These are phyloP conservation scores for Rhynchosporium agropyri DNA, from an alignment of 2,329 filamentous ascomycete genomes.

Conservation along the genomic window DNA sequence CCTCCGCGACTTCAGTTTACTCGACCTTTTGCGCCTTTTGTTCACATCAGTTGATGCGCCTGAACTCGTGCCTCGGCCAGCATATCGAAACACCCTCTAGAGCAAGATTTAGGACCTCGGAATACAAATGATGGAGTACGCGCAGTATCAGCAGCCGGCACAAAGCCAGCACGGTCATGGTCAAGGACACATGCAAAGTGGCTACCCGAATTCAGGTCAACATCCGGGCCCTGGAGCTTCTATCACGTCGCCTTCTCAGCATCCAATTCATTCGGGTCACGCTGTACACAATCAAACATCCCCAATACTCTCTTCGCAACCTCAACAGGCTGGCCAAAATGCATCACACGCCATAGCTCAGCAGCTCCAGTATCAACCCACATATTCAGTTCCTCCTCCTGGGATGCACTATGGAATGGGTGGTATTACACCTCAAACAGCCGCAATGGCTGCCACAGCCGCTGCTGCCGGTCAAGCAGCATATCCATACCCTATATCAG, in stretches of 20 bases:
- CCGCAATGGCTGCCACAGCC: slow-evolving; percentile 89
- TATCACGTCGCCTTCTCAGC: slow-evolving; percentile 74
- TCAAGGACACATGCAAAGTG: slow-evolving; percentile 57
- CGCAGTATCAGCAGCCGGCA: slow-evolving; percentile 67
- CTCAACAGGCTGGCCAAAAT: slow-evolving; percentile 68
- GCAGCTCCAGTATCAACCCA: slow-evolving; percentile 79
- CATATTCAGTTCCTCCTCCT: slow-evolving; percentile 72
- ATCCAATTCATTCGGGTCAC: slow-evolving; percentile 65
- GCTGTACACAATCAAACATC: slow-evolving; percentile 67
- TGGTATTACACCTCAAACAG: slow-evolving; percentile 71
- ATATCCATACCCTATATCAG: slow-evolving; percentile 70
- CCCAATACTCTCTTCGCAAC: slow-evolving; percentile 78
- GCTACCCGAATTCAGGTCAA: slow-evolving; percentile 63
- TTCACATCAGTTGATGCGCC: slow-evolving; percentile 27
- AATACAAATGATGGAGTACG: slow-evolving; percentile 70
- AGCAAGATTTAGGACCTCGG: slow-evolving; percentile 37
- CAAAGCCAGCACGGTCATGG: slow-evolving; percentile 64
- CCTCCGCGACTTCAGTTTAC: slow-evolving; percentile 24
- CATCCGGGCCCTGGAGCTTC: slow-evolving; percentile 51
- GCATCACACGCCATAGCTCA: slow-evolving; percentile 61
- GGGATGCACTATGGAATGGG: slow-evolving; percentile 83
- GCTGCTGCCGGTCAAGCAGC: slow-evolving; percentile 76
- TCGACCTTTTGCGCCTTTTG: slow-evolving; percentile 19
- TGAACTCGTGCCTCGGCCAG: slow-evolving; percentile 10
- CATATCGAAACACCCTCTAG: slow-evolving; percentile 30